A percentile compares a stretch with the other conserved stretches of the same genome.
Evolutionary conservation across 176 grass and related monocot species (phyloP).

Genomic region (Ananas comosus): DNA sequence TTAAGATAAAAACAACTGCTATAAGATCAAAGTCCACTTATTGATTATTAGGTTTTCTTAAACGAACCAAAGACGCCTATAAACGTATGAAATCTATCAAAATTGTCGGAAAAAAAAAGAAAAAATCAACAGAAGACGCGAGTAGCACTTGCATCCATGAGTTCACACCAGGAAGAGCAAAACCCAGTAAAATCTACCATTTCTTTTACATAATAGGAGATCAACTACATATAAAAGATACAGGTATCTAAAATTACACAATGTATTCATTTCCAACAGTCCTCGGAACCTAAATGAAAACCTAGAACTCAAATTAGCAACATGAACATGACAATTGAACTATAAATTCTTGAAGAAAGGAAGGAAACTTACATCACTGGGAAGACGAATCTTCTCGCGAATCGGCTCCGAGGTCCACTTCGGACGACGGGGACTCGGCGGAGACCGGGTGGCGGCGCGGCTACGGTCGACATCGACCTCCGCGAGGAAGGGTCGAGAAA

Average conservation of each 20-base stretch:
- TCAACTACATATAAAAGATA: too few species aligned
- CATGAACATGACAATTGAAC: neutral
- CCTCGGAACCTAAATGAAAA: neutral
- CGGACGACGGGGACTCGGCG: neutral
- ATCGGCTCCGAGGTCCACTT: neutral
- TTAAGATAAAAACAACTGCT: too few species aligned
- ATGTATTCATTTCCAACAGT: neutral
- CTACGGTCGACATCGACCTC: neutral
- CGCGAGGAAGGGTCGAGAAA: neutral
- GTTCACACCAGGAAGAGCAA: too few species aligned
- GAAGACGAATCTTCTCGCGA: neutral
- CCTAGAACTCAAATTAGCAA: neutral
- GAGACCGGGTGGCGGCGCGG: neutral
- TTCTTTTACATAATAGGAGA: too few species aligned
- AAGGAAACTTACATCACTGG: neutral
- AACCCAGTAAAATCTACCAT: too few species aligned
- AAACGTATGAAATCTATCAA: too few species aligned
- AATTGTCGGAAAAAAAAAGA: too few species aligned
- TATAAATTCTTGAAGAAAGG: neutral
- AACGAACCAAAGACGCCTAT: too few species aligned
- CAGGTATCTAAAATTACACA: neutral
- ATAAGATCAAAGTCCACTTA: too few species aligned
- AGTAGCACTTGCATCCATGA: too few species aligned
- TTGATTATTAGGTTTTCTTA: too few species aligned
- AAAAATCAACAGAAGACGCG: too few species aligned